Percentiles rank a stretch among this genome's conserved stretches.
Evolutionary conservation across 1,139 yeast genomes (phyloP).

Genomic region (Taphrina communis): DNA sequence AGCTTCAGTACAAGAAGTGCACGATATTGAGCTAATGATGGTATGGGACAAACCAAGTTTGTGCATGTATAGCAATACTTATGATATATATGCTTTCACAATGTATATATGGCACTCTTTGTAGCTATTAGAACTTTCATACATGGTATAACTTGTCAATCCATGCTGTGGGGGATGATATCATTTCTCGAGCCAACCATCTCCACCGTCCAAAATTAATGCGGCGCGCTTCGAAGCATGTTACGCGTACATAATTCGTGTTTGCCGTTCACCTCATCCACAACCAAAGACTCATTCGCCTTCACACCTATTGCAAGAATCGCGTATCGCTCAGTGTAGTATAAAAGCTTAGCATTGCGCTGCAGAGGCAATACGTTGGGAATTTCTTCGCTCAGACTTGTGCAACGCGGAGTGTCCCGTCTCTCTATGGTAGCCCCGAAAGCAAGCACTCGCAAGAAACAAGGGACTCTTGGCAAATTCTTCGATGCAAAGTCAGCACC

Average conservation of each 20-base stretch:
- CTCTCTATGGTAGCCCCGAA: conserved; percentile 29
- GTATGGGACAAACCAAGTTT: not conserved
- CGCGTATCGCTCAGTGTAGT: no score
- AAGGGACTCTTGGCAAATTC: conserved; percentile 27
- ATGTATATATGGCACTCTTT: not conserved
- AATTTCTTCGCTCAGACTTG: not conserved
- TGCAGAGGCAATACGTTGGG: conserved; percentile 6
- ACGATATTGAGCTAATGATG: conserved; percentile 3
- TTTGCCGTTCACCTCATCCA: not conserved
- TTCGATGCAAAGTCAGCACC: conserved; percentile 17
- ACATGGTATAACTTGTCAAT: not conserved
- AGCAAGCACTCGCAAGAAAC: conserved; percentile 9
- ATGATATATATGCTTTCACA: not conserved
- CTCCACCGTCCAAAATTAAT: conserved; percentile 8
- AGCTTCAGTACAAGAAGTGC: conserved; percentile 26
- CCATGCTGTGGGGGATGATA: conserved; percentile 8
- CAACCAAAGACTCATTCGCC: no score
- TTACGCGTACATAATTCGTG: not conserved
- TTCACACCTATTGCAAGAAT: no score
- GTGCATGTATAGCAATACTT: not conserved
- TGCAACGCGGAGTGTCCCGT: conserved; percentile 10
- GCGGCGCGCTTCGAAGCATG: conserved; percentile 5
- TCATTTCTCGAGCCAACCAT: not conserved
- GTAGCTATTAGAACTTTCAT: not conserved
- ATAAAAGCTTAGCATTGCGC: not conserved